phyloP scores from a whole-genome alignment of 2,329 filamentous ascomycete species.

The Penicillium sp. region DNA sequence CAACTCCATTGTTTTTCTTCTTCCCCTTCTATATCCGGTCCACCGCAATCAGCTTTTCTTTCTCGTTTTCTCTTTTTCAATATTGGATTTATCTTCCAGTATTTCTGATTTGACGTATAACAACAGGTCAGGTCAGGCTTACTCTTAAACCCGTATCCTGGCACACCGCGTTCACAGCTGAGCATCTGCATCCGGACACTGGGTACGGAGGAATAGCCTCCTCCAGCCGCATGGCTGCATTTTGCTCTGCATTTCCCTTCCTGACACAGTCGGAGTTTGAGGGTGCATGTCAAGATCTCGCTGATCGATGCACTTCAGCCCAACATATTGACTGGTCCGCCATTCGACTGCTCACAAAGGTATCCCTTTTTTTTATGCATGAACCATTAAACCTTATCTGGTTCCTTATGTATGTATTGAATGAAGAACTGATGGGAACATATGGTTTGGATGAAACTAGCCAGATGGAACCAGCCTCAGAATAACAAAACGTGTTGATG shows the following conservation, averaged over 20 bases:
- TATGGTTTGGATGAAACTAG: background rate
- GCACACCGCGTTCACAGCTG: background rate
- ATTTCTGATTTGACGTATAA: background rate
- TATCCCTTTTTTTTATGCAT: slow-evolving; percentile 13
- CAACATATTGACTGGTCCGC: slow-evolving; percentile 44
- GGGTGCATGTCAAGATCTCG: slow-evolving; percentile 55
- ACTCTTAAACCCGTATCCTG: background rate
- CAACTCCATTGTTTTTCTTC: slow-evolving; percentile 4
- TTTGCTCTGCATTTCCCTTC: slow-evolving; percentile 47
- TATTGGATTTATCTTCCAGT: background rate
- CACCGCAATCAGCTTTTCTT: background rate
- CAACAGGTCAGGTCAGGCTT: background rate
- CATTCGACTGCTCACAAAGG: slow-evolving; percentile 25
- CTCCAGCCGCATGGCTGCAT: slow-evolving; percentile 10
- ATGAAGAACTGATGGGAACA: background rate
- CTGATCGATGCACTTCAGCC: slow-evolving; percentile 35
- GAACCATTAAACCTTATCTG: slow-evolving; percentile 4
- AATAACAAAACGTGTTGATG: slow-evolving; percentile 4
- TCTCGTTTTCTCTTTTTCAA: background rate
- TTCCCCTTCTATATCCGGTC: slow-evolving; percentile 1
- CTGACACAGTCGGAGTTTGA: slow-evolving; percentile 56
- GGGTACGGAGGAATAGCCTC: background rate
- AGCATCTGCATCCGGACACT: slow-evolving; percentile 6
- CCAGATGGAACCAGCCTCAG: slow-evolving; percentile 1
- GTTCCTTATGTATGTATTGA: background rate